phyloP scores from a whole-genome alignment of 2,329 filamentous ascomycete genomes.

The Penicillium corylophilum region DNA sequence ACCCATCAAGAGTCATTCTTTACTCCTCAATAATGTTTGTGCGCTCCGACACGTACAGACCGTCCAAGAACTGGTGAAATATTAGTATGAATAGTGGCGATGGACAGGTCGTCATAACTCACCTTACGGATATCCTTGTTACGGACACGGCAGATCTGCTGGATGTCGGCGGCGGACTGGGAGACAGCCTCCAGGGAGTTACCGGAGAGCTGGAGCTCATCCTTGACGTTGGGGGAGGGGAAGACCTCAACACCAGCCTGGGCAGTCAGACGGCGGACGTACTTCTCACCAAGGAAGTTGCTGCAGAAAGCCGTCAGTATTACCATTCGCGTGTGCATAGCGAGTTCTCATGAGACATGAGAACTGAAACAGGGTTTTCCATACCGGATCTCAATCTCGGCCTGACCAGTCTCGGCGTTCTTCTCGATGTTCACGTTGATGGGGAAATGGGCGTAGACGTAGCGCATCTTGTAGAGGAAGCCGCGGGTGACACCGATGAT shows the following conservation, averaged over 20 bases:
- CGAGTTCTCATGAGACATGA: background rate
- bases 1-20: constrained; percentile 35
- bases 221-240: constrained; percentile 90
- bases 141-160: constrained; percentile 98
- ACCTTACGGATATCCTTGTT: constrained; percentile 99
- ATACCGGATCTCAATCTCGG: constrained; percentile 95
- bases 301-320: constrained; percentile 42
- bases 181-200: constrained; percentile 98
- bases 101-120: constrained; percentile 26
- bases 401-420: constrained; percentile 84
- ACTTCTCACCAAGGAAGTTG: constrained; percentile 99
- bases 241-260: constrained; percentile 86
- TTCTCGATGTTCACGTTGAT: constrained; percentile 99
- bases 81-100: constrained; percentile 7
- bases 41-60: constrained; percentile 99
- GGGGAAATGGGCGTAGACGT: constrained; percentile 99
- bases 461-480: constrained; percentile 99
- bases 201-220: constrained; percentile 88
- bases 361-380: constrained; percentile 31
- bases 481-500: constrained; percentile 98
- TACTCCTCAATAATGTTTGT: constrained; percentile 78
- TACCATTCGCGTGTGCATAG: background rate
- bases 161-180: constrained; percentile 97
- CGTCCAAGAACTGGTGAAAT: constrained; percentile 83
- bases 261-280: constrained; percentile 89